Conservation (phyloP, 1,284 basidiomycete genomes). For the Microbotryum intermedium region DNA sequence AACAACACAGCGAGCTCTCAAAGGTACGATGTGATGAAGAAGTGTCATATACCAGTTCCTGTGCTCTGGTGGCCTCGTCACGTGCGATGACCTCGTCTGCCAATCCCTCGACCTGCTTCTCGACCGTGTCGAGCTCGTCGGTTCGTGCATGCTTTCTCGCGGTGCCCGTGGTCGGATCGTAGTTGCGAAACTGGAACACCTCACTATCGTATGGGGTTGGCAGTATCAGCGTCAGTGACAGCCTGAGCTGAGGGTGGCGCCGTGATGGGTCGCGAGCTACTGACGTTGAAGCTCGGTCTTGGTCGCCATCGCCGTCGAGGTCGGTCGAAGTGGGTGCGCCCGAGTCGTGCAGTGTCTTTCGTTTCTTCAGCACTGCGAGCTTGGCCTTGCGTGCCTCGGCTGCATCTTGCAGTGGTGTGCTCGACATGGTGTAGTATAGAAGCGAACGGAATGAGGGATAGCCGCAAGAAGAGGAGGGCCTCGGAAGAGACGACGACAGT, state of each 20-base stretch:
- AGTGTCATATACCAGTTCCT: slow-evolving; percentile 66
- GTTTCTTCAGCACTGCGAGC: slow-evolving; percentile 66
- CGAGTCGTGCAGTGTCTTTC: slow-evolving; percentile 49
- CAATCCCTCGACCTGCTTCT: slow-evolving; percentile 72
- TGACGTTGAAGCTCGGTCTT: not conserved
- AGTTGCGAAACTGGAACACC: slow-evolving; percentile 36
- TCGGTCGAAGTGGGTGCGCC: not conserved
- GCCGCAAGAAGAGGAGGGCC: no score
- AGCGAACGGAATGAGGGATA: no score
- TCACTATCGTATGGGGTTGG: not conserved
- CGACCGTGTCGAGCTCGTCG: slow-evolving; percentile 66
- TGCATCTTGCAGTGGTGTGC: slow-evolving; percentile 55
- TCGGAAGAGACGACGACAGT: no score
- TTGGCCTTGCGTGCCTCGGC: slow-evolving; percentile 79
- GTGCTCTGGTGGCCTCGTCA: slow-evolving; percentile 70
- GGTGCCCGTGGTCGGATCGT: slow-evolving; percentile 37
- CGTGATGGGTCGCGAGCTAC: not conserved
- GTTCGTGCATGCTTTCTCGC: slow-evolving; percentile 43
- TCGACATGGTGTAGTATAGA: slow-evolving; percentile 48
- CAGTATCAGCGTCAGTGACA: not conserved
- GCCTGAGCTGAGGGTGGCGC: not conserved
- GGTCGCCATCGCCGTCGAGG: not conserved
- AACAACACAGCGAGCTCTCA: no score
- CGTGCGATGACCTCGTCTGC: slow-evolving; percentile 74
- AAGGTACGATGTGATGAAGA: no score